Conservation (phyloP, 169 alveolate genomes). For the Plasmodium gonderi region DNA sequence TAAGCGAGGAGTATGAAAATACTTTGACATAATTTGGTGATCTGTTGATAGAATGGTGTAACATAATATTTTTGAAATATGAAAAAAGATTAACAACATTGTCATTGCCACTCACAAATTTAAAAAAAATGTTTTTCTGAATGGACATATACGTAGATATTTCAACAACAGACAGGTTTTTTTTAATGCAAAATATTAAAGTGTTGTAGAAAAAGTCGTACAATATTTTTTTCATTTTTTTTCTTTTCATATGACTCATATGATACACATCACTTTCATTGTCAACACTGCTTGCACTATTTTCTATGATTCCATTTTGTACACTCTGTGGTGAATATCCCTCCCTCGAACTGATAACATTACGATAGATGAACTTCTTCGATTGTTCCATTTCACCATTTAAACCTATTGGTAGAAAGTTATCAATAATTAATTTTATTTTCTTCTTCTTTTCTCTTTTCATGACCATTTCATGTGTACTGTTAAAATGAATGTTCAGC, state of each 20-base stretch:
- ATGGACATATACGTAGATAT: constrained; percentile 57
- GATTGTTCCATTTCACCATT: neutral
- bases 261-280: neutral
- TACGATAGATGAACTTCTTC: neutral
- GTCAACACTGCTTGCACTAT: neutral
- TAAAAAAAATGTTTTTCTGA: constrained; percentile 30
- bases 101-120: constrained; percentile 5
- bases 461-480: neutral
- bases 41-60: constrained; percentile 46
- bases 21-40: constrained; percentile 32
- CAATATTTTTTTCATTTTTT: constrained; percentile 40
- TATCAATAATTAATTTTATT: neutral
- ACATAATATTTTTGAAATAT: constrained; percentile 33
- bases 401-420: constrained; percentile 45
- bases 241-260: neutral
- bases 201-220: constrained; percentile 32
- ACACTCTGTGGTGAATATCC: neutral
- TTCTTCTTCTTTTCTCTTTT: neutral
- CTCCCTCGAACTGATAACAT: neutral
- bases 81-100: constrained; percentile 33
- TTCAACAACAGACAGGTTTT: constrained; percentile 27
- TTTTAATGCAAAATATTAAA: constrained; percentile 20
- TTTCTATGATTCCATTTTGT: neutral
- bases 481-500: constrained; percentile 17
- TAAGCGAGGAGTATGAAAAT: constrained; percentile 38